Percentiles rank a stretch among this genome's conserved stretches.
phyloP scores from a whole-genome alignment of 371 early-diverging fungal genomes.

The Paraphysoderma sedebokerense region DNA sequence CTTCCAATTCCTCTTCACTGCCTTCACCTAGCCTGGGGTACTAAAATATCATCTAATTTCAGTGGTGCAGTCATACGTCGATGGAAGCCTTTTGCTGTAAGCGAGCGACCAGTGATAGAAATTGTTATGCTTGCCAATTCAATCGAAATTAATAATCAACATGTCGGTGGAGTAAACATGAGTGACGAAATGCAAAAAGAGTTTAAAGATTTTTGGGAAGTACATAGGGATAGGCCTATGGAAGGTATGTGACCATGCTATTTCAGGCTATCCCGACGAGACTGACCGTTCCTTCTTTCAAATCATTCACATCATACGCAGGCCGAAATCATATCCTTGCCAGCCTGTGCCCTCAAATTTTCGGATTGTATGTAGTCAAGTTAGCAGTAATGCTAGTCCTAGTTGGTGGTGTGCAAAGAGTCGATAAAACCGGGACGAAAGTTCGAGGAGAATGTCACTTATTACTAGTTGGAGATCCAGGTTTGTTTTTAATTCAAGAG shows the following conservation, averaged over 20 bases:
- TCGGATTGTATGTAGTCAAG: conserved; percentile 40
- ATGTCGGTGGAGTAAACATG: conserved; percentile 13
- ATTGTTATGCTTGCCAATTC: conserved; percentile 36
- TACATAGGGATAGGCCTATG: conserved; percentile 8
- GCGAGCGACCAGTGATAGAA: conserved; percentile 37
- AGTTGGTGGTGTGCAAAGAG: conserved; percentile 34
- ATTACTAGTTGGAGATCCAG: conserved; percentile 68
- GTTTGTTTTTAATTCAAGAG: conserved; percentile 16
- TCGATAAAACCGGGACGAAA: conserved; percentile 24
- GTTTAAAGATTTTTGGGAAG: conserved; percentile 35
- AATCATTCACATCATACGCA: too few relatives aligned
- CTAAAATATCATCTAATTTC: conserved; percentile 1
- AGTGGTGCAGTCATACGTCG: conserved; percentile 21
- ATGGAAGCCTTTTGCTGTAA: conserved; percentile 19
- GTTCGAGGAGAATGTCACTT: conserved; percentile 62
- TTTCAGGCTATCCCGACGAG: background rate
- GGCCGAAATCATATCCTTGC: conserved; percentile 29
- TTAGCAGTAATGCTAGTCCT: conserved; percentile 40
- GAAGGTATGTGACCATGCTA: conserved; percentile 11
- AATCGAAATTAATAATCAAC: conserved; percentile 30
- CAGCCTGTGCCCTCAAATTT: conserved; percentile 41
- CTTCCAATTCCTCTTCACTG: background rate
- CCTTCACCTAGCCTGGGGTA: conserved; percentile 6
- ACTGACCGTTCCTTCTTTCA: background rate
- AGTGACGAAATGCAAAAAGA: conserved; percentile 25